These are phyloP conservation scores for Hylodesmum podocarpum DNA, from an alignment of 306 rosid genomes.

Conservation along the genomic window DNA sequence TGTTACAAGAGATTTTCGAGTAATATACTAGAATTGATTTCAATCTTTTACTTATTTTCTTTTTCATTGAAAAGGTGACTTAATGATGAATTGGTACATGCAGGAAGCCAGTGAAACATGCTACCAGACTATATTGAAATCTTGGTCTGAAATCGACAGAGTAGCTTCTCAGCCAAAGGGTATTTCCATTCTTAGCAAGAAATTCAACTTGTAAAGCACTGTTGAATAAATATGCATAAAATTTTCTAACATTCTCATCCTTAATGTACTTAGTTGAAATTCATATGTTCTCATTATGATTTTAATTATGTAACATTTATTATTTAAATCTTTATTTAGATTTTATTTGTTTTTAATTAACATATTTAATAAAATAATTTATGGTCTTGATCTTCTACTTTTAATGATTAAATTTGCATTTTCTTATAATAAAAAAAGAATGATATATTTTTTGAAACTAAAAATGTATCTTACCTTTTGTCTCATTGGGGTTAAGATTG, in stretches of 20 bases:
- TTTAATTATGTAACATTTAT: too few relatives aligned
- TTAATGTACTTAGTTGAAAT: too few relatives aligned
- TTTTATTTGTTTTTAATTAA: too few relatives aligned
- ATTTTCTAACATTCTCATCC: background rate
- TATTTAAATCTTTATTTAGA: too few relatives aligned
- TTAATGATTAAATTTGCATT: background rate
- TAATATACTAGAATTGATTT: slow-evolving; percentile 17
- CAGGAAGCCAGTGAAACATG: slow-evolving; percentile 74
- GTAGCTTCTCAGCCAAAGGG: slow-evolving; percentile 49
- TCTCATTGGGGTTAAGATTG: background rate
- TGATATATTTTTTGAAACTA: background rate
- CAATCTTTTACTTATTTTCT: background rate
- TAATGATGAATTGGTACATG: background rate
- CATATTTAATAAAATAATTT: too few relatives aligned
- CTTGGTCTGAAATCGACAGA: slow-evolving; percentile 67
- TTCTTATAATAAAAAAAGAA: background rate
- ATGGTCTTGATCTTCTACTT: too few relatives aligned
- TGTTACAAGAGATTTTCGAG: slow-evolving; percentile 65
- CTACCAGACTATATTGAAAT: slow-evolving; percentile 49
- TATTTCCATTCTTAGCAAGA: slow-evolving; percentile 52
- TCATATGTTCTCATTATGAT: too few relatives aligned
- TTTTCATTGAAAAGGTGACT: background rate
- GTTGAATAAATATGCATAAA: background rate
- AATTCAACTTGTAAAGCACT: slow-evolving; percentile 52
- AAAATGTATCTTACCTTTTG: background rate